Evolutionary conservation across 805 yeast genomes (phyloP).

Genomic region (Candida ovalis): DNA sequence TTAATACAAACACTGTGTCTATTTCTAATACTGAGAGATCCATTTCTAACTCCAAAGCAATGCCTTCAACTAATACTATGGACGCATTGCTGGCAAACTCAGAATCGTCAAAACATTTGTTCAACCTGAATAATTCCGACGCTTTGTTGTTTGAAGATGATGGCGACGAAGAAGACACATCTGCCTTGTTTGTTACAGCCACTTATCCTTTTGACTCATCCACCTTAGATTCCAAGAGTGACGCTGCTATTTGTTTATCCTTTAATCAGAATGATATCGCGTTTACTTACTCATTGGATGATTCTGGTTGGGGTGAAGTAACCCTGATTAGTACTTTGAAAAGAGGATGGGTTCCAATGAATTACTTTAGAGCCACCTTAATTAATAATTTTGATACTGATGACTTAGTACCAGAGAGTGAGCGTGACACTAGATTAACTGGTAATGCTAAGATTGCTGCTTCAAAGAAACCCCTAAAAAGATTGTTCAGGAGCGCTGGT

Average conservation of each 20-base stretch:
- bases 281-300: conserved; percentile 73
- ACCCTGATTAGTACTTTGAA: conserved; percentile 58
- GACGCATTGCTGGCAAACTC: conserved; percentile 8
- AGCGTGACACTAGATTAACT: conserved; percentile 7
- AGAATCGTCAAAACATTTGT: conserved; percentile 14
- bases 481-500: conserved; percentile 60
- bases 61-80: conserved; percentile 5
- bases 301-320: conserved; percentile 87
- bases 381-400: conserved; percentile 16
- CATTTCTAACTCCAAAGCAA: conserved; percentile 2
- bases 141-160: conserved; percentile 5
- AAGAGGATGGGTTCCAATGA: conserved; percentile 86
- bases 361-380: conserved; percentile 54
- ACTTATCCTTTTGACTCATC: conserved; percentile 33
- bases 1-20: conserved; percentile 1
- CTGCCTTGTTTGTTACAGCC: conserved; percentile 35
- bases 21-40: not conserved
- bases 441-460: conserved; percentile 31
- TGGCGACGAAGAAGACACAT: conserved; percentile 28
- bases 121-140: conserved; percentile 11
- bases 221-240: conserved; percentile 59
- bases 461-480: conserved; percentile 50
- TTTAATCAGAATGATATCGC: conserved; percentile 69
- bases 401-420: not conserved
- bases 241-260: conserved; percentile 68